These are phyloP conservation scores for Claviceps sp. DNA, from an alignment of 2,329 filamentous ascomycete species.

Conservation along the genomic window DNA sequence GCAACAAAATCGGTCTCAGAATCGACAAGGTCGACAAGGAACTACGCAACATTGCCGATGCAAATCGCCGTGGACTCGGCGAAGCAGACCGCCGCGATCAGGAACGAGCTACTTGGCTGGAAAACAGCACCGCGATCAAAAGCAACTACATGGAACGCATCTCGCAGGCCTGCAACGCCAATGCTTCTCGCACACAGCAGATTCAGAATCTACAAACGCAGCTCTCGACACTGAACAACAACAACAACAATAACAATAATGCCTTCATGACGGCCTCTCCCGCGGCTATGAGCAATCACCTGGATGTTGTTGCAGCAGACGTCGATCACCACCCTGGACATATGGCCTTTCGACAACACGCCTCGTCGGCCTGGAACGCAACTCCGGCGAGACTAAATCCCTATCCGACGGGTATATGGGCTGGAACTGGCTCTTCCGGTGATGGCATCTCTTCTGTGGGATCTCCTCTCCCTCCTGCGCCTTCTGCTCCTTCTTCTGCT, in stretches of 20 bases:
- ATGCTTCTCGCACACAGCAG: conserved; percentile 18
- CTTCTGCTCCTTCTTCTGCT: too few species aligned
- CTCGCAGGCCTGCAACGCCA: conserved; percentile 22
- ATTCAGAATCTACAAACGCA: conserved; percentile 19
- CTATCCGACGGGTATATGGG: conserved; percentile 24
- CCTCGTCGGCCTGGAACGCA: conserved; percentile 21
- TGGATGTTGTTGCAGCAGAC: conserved; percentile 14
- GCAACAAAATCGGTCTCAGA: conserved; percentile 58
- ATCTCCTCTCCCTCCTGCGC: conserved; percentile 8
- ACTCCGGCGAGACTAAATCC: conserved; percentile 21
- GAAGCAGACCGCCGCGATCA: conserved; percentile 48
- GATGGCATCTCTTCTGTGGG: conserved; percentile 20
- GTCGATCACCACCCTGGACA: conserved; percentile 9
- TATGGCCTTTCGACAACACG: conserved; percentile 9
- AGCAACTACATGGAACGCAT: conserved; percentile 31
- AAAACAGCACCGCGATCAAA: conserved; percentile 32
- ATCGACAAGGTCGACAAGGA: conserved; percentile 63
- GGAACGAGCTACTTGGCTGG: conserved; percentile 33
- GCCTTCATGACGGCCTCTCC: conserved; percentile 14
- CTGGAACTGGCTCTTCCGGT: conserved; percentile 18
- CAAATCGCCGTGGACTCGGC: conserved; percentile 50
- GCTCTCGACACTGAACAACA: conserved; percentile 17
- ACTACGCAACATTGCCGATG: conserved; percentile 55
- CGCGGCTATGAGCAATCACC: conserved; percentile 18
- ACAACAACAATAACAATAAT: background rate